Conservation (phyloP, 192 early-diverging fungal species). For the Phlyctochytrium bullatum region DNA sequence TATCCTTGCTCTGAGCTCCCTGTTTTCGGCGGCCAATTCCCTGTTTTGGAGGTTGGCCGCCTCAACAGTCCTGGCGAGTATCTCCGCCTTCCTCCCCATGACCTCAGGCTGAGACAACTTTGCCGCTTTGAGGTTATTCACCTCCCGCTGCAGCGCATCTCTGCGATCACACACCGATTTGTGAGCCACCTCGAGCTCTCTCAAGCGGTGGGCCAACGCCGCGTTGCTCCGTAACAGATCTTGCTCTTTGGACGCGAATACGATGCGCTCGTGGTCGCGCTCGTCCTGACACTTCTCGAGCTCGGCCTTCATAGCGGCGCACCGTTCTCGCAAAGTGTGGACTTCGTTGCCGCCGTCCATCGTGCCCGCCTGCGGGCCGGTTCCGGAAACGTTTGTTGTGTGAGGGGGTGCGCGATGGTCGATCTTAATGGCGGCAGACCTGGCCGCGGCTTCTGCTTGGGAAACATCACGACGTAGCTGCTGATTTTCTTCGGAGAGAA, state of each 20-base stretch:
- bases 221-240: neutral
- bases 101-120: neutral
- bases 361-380: neutral
- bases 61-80: neutral
- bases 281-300: neutral
- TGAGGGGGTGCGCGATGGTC: neutral
- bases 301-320: neutral
- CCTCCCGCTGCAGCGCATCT: conserved; percentile 4
- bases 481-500: neutral
- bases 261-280: neutral
- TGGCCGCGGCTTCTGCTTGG: neutral
- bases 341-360: too few species aligned
- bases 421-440: neutral
- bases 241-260: conserved; percentile 6
- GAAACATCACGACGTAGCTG: neutral
- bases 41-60: neutral
- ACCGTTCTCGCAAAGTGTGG: neutral
- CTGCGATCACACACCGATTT: conserved; percentile 4
- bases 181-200: neutral
- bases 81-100: conserved; percentile 1
- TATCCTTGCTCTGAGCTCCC: conserved; percentile 2
- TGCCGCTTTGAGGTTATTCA: conserved; percentile 3
- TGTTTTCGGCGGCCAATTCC: neutral
- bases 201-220: neutral
- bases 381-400: neutral